Evolutionary conservation across 768 basidiomycete genomes (phyloP).

Genomic region (Boletus speciosus): DNA sequence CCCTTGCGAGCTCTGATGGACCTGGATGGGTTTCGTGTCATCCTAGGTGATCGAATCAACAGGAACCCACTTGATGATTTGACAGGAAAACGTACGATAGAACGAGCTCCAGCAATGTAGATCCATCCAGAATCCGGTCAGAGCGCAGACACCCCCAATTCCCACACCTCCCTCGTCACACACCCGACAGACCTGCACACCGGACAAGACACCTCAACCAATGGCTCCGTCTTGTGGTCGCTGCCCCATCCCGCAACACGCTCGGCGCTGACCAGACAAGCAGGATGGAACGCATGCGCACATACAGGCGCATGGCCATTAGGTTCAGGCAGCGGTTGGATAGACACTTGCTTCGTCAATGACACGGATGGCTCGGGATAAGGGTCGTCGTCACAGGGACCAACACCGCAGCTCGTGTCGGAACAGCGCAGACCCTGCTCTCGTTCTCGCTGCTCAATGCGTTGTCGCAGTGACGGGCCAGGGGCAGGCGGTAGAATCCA

Average conservation of each 20-base stretch:
- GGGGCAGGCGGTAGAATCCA: slow-evolving; percentile 66
- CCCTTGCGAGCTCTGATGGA: neutral
- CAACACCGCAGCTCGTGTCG: slow-evolving; percentile 71
- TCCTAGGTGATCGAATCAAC: neutral
- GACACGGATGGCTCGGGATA: slow-evolving; percentile 29
- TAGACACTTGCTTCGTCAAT: slow-evolving; percentile 21
- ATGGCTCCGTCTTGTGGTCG: slow-evolving; percentile 37
- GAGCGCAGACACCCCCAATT: slow-evolving; percentile 38
- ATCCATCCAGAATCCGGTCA: slow-evolving; percentile 8
- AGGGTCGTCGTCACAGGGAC: slow-evolving; percentile 73
- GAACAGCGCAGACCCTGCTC: slow-evolving; percentile 70
- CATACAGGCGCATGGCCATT: slow-evolving; percentile 39
- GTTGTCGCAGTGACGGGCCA: slow-evolving; percentile 67
- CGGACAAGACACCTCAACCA: slow-evolving; percentile 71
- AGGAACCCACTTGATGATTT: neutral
- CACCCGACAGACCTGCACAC: slow-evolving; percentile 64
- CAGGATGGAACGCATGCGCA: slow-evolving; percentile 64
- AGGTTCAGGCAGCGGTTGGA: slow-evolving; percentile 15
- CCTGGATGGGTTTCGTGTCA: neutral
- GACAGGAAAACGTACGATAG: slow-evolving; percentile 2
- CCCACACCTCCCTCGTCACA: slow-evolving; percentile 61
- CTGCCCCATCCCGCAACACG: slow-evolving; percentile 62
- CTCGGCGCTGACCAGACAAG: slow-evolving; percentile 68
- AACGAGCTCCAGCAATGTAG: neutral
- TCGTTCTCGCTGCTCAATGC: slow-evolving; percentile 68